phyloP scores from a whole-genome alignment of 108 stramenopile genomes.

The Cylindrotheca closterium region DNA sequence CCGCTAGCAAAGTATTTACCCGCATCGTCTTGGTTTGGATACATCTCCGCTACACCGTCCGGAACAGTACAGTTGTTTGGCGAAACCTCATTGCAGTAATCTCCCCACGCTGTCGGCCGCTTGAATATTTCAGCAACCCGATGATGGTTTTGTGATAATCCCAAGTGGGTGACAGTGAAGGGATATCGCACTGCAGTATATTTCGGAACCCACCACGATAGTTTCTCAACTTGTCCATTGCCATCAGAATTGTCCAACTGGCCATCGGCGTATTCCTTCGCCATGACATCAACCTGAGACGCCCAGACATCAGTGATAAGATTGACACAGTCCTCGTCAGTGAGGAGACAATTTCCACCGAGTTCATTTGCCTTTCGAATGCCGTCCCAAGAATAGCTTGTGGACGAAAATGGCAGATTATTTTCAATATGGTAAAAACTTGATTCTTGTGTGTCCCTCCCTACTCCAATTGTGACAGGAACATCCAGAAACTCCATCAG shows the following conservation, averaged over 20 bases:
- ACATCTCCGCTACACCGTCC: slow-evolving; percentile 21
- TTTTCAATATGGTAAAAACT: slow-evolving; percentile 29
- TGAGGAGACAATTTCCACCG: slow-evolving; percentile 10
- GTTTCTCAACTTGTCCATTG: neutral
- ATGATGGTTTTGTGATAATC: slow-evolving; percentile 19
- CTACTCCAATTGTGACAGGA: slow-evolving; percentile 23
- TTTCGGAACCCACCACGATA: slow-evolving; percentile 34
- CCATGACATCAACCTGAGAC: neutral
- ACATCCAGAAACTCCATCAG: slow-evolving; percentile 37
- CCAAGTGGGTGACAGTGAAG: slow-evolving; percentile 27
- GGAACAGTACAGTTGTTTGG: slow-evolving; percentile 22
- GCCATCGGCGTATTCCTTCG: neutral
- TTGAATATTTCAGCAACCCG: slow-evolving; percentile 33
- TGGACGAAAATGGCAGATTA: slow-evolving; percentile 15
- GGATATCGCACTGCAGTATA: slow-evolving; percentile 32
- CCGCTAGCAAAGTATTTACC: slow-evolving; percentile 13
- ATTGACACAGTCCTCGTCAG: slow-evolving; percentile 5
- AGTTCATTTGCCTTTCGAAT: slow-evolving; percentile 9
- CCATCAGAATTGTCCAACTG: slow-evolving; percentile 1
- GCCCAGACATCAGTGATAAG: slow-evolving; percentile 12
- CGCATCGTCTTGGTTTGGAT: slow-evolving; percentile 28
- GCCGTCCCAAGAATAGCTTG: slow-evolving; percentile 12
- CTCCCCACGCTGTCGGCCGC: slow-evolving; percentile 40
- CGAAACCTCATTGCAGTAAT: slow-evolving; percentile 36
- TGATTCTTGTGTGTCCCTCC: slow-evolving; percentile 5